These are phyloP conservation scores for Escallonia rubra DNA, from an alignment of 129 eudicot genomes.

Conservation along the genomic window DNA sequence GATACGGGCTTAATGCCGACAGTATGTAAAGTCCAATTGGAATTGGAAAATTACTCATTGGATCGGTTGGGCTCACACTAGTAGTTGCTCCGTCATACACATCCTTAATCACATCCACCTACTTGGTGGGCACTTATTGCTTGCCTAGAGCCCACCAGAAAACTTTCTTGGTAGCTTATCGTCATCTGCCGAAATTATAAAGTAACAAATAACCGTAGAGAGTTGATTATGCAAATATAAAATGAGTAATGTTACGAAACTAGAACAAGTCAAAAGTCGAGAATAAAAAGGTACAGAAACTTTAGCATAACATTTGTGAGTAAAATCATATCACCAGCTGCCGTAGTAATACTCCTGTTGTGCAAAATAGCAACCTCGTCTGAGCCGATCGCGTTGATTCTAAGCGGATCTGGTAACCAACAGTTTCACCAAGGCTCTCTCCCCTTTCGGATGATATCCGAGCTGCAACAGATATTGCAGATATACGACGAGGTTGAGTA, in stretches of 20 bases:
- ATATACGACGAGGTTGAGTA: slow-evolving; percentile 92
- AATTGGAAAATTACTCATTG: no score
- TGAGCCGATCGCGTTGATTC: slow-evolving; percentile 71
- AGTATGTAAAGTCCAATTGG: no score
- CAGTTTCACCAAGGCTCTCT: slow-evolving; percentile 82
- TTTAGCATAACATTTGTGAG: background rate
- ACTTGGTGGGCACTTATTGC: no score
- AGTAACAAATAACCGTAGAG: no score
- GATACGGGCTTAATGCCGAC: no score
- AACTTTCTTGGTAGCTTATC: no score
- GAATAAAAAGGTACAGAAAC: background rate
- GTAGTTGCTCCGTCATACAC: no score
- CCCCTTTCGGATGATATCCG: slow-evolving; percentile 90
- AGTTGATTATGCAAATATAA: background rate
- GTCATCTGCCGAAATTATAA: no score
- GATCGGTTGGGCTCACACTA: no score
- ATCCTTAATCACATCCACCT: no score
- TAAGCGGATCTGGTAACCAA: slow-evolving; percentile 84
- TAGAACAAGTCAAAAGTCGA: background rate
- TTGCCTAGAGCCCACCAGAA: no score
- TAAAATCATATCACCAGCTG: slow-evolving; percentile 49
- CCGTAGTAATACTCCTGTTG: slow-evolving; percentile 83
- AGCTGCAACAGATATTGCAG: slow-evolving; percentile 92
- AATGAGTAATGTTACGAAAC: background rate
- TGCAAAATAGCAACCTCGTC: slow-evolving; percentile 85